Conservation (phyloP, 2,329 filamentous ascomycete genomes). For the Cordyceps sp. region DNA sequence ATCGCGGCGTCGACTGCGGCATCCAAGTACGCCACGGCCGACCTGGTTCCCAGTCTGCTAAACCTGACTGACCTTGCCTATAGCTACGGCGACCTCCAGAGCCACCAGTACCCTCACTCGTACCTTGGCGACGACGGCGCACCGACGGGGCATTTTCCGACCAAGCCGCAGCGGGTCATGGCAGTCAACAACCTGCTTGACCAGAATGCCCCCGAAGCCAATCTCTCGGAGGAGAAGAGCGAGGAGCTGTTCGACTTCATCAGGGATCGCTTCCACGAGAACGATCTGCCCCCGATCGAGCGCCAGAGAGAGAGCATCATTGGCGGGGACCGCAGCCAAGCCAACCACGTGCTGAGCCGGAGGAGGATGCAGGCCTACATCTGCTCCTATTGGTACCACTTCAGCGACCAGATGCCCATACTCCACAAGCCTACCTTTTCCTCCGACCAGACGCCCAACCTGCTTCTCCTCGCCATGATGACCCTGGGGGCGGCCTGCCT, state of each 20-base stretch:
- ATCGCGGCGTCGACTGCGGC: constrained; percentile 27
- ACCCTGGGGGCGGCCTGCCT: constrained; percentile 81
- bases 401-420: constrained; percentile 87
- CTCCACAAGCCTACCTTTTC: constrained; percentile 89
- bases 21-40: constrained; percentile 26
- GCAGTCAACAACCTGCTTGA: constrained; percentile 75
- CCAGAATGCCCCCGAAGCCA: constrained; percentile 60
- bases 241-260: constrained; percentile 73
- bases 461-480: constrained; percentile 78
- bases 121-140: constrained; percentile 31
- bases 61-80: constrained; percentile 8
- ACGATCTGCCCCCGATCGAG: constrained; percentile 54
- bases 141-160: constrained; percentile 38
- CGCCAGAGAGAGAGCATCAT: constrained; percentile 63
- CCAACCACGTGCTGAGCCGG: constrained; percentile 56
- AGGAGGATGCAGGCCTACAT: constrained; percentile 96
- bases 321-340: constrained; percentile 56
- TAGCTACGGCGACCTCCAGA: constrained; percentile 35
- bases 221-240: constrained; percentile 76
- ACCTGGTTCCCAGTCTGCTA: not conserved
- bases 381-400: constrained; percentile 84
- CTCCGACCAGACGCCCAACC: constrained; percentile 68
- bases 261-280: constrained; percentile 64
- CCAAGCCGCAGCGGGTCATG: constrained; percentile 65
- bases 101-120: constrained; percentile 22